phyloP scores from a whole-genome alignment of 805 yeast genomes.

The Candida coleopterorum region DNA sequence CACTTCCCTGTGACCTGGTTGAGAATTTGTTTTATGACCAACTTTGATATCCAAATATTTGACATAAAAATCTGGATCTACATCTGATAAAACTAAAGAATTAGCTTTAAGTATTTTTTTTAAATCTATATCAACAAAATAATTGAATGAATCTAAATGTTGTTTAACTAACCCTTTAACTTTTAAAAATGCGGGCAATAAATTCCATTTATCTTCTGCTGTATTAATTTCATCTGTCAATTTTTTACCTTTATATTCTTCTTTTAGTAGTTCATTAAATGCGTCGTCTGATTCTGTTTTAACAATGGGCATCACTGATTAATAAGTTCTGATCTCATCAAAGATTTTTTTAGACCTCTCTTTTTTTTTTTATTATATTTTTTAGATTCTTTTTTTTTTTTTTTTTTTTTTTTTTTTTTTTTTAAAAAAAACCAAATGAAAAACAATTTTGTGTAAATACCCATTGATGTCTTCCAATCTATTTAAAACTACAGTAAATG shows the following conservation, averaged over 20 bases:
- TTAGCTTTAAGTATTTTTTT: slow-evolving; percentile 91
- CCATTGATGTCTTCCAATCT: slow-evolving; percentile 20
- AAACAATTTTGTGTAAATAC: slow-evolving; percentile 4
- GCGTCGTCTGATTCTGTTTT: slow-evolving; percentile 45
- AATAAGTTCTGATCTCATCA: slow-evolving; percentile 9
- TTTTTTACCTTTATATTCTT: slow-evolving; percentile 79
- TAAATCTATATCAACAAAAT: slow-evolving; percentile 89
- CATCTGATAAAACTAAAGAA: slow-evolving; percentile 84
- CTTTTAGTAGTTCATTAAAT: slow-evolving; percentile 73
- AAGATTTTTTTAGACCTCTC: slow-evolving; percentile 1
- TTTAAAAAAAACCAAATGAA: too few species aligned
- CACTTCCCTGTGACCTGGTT: slow-evolving; percentile 50
- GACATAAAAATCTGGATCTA: slow-evolving; percentile 93
- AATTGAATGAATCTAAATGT: slow-evolving; percentile 96
- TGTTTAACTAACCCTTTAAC: slow-evolving; percentile 96
- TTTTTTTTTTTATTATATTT: neutral
- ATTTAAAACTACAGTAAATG: slow-evolving; percentile 74
- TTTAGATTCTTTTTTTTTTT: too few species aligned
- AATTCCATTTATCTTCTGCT: slow-evolving; percentile 95
- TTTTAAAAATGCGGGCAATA: slow-evolving; percentile 90
- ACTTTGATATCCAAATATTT: slow-evolving; percentile 91
- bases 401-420: too few species aligned
- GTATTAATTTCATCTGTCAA: slow-evolving; percentile 85
- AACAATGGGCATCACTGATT: slow-evolving; percentile 10
- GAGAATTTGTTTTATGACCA: slow-evolving; percentile 67